Percentiles rank a stretch among this genome's conserved stretches.
Evolutionary conservation across 1,139 yeast species (phyloP).

Genomic region (Debaryomyces udenii): DNA sequence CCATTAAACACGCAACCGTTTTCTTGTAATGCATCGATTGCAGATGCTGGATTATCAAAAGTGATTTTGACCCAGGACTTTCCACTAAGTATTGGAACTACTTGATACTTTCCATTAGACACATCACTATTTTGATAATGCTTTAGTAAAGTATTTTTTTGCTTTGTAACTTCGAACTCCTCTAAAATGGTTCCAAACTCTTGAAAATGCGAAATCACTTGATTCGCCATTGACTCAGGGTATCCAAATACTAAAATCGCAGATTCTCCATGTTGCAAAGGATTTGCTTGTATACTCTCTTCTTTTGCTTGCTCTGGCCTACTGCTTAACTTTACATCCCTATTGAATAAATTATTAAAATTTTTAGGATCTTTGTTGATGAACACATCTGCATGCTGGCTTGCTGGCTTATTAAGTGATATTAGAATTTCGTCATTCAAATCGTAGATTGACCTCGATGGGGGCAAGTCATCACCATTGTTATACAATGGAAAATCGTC

Average conservation of each 20-base stretch:
- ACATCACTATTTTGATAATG: constrained; percentile 17
- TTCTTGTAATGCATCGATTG: constrained; percentile 81
- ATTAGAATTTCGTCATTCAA: constrained; percentile 47
- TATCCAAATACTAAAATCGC: constrained; percentile 89
- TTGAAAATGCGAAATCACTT: constrained; percentile 72
- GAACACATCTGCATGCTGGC: constrained; percentile 35
- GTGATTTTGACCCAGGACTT: constrained; percentile 88
- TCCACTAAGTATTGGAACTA: constrained; percentile 78
- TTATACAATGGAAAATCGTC: constrained; percentile 33
- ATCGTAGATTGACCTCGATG: constrained; percentile 61
- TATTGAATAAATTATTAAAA: constrained; percentile 49
- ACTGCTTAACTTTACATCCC: constrained; percentile 21
- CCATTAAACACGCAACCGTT: constrained; percentile 77
- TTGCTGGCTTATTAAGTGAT: constrained; percentile 37
- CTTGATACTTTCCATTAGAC: constrained; percentile 13
- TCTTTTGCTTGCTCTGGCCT: constrained; percentile 12
- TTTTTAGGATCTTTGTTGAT: constrained; percentile 50
- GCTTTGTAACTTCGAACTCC: constrained; percentile 55
- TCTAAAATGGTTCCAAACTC: constrained; percentile 83
- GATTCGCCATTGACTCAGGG: constrained; percentile 71
- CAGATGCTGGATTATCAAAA: constrained; percentile 73
- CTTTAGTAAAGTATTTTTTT: constrained; percentile 22
- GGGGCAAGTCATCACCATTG: constrained; percentile 55
- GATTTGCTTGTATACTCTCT: constrained; percentile 19
- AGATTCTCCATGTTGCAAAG: constrained; percentile 44